phyloP scores from a whole-genome alignment of 179 eudicot species.

The Heliamphora pulchella region DNA sequence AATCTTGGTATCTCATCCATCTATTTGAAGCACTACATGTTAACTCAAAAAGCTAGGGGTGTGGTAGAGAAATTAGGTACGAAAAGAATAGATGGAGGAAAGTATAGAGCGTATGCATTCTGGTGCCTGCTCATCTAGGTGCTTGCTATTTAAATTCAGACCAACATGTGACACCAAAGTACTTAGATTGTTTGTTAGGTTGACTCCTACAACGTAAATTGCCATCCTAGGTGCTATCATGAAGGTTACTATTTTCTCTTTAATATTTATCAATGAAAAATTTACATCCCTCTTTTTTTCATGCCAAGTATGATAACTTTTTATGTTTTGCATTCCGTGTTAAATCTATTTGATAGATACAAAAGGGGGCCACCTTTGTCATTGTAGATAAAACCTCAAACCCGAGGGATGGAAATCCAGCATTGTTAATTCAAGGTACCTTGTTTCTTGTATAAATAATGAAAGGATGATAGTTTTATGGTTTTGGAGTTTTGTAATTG shows the following conservation, averaged over 20 bases:
- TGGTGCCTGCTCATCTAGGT: neutral
- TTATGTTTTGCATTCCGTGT: slow-evolving; percentile 16
- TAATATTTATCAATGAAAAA: neutral
- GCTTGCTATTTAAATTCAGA: neutral
- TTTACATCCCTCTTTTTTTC: neutral
- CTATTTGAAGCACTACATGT: neutral
- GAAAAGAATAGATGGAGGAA: neutral
- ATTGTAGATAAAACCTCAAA: slow-evolving; percentile 58
- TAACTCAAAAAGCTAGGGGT: neutral
- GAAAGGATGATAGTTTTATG: neutral
- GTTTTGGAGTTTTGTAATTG: neutral
- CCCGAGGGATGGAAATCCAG: slow-evolving; percentile 66
- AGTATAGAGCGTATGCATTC: neutral
- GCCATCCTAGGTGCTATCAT: neutral
- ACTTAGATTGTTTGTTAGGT: neutral
- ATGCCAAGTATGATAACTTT: neutral
- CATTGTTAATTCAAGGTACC: slow-evolving; percentile 75
- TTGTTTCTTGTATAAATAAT: slow-evolving; percentile 9
- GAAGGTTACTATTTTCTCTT: neutral
- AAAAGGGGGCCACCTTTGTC: slow-evolving; percentile 74
- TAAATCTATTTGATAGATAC: slow-evolving; percentile 51
- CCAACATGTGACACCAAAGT: neutral
- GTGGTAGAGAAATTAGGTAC: neutral
- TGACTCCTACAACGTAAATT: neutral
- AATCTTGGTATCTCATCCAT: slow-evolving; percentile 3